These are phyloP conservation scores for Pyrus hybrid DNA, from an alignment of 331 rosid genomes.

Conservation along the genomic window DNA sequence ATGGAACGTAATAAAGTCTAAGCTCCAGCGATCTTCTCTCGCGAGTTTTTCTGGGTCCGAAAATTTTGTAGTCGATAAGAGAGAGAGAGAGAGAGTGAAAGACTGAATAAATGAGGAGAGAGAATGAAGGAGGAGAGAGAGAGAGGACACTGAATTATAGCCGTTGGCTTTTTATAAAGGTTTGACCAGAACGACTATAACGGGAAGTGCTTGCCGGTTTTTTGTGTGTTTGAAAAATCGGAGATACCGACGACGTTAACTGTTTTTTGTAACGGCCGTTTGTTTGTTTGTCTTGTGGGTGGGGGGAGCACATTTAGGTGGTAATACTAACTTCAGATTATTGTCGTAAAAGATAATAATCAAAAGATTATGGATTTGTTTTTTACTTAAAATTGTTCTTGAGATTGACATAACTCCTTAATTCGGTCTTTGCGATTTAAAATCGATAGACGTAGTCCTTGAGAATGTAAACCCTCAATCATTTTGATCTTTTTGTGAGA, in stretches of 20 bases:
- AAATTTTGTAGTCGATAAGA: conserved; percentile 12
- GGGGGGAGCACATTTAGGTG: not conserved
- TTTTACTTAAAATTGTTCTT: too few species aligned
- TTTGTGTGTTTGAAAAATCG: not conserved
- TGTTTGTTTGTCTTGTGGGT: not conserved
- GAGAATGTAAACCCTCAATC: too few species aligned
- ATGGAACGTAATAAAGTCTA: conserved; percentile 3
- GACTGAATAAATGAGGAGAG: conserved; percentile 1
- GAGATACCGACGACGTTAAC: not conserved
- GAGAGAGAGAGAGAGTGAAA: not conserved
- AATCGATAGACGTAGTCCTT: too few species aligned
- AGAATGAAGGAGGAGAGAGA: not conserved
- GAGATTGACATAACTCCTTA: too few species aligned
- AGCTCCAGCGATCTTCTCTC: conserved; percentile 28
- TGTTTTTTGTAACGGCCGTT: conserved; percentile 6
- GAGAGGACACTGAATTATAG: conserved; percentile 20
- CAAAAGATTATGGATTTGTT: too few species aligned
- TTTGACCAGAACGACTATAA: conserved; percentile 17
- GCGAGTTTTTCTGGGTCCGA: conserved; percentile 28
- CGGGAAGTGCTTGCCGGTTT: not conserved
- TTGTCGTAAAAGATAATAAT: not conserved
- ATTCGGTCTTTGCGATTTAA: too few species aligned
- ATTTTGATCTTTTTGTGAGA: too few species aligned
- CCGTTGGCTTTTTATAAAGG: conserved; percentile 34
- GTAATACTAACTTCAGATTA: not conserved